Percentiles rank a stretch among this genome's conserved stretches.
phyloP scores from a whole-genome alignment of 2,329 filamentous ascomycete species.

The Aspergillus nomiae region DNA sequence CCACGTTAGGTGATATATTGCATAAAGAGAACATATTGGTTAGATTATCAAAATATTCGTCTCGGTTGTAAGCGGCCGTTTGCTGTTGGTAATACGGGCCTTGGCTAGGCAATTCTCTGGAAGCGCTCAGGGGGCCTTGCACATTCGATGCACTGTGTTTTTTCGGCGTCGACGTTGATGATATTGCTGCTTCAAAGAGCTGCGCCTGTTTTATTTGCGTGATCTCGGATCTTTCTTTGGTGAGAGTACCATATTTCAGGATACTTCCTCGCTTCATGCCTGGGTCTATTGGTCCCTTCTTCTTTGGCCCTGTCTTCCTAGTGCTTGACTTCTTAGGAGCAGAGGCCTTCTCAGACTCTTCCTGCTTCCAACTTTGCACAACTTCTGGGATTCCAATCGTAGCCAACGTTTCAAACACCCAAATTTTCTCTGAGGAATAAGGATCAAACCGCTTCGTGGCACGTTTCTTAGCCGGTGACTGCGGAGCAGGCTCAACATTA shows the following conservation, averaged over 20 bases:
- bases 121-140: conserved; percentile 5
- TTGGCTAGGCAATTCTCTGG: conserved; percentile 14
- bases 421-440: conserved; percentile 63
- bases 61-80: conserved; percentile 4
- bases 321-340: conserved; percentile 30
- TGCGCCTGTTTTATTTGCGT: conserved; percentile 31
- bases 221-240: conserved; percentile 36
- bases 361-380: conserved; percentile 65
- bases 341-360: conserved; percentile 34
- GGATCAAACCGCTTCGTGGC: conserved; percentile 61
- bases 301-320: conserved; percentile 33
- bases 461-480: conserved; percentile 28
- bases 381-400: conserved; percentile 66
- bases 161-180: conserved; percentile 17
- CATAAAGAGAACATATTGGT: conserved; percentile 29
- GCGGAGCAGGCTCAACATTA: conserved; percentile 24
- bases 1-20: conserved; percentile 19
- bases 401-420: conserved; percentile 68
- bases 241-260: conserved; percentile 42
- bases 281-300: conserved; percentile 42
- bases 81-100: conserved; percentile 20
- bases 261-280: conserved; percentile 45
- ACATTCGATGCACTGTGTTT: conserved; percentile 18
- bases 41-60: conserved; percentile 26
- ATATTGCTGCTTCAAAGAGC: conserved; percentile 32